These are phyloP conservation scores for Wallemia hederae DNA, from an alignment of 1,284 basidiomycete genomes.

Conservation along the genomic window DNA sequence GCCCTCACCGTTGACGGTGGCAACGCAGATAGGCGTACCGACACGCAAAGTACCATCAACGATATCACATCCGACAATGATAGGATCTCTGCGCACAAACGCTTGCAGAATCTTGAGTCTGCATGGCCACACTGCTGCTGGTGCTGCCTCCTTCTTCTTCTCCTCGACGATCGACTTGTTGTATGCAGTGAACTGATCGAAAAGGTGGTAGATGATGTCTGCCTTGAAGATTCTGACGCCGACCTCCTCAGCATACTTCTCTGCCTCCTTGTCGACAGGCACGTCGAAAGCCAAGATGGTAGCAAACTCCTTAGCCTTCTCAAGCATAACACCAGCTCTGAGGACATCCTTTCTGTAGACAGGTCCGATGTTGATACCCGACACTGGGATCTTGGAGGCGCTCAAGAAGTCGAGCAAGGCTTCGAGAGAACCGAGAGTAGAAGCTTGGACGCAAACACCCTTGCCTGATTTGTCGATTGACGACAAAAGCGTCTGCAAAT, in stretches of 20 bases:
- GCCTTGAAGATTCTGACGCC: constrained; percentile 83
- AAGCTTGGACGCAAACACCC: constrained; percentile 93
- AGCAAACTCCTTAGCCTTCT: constrained; percentile 82
- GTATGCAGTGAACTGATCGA: constrained; percentile 93
- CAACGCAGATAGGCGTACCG: constrained; percentile 84
- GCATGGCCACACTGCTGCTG: constrained; percentile 90
- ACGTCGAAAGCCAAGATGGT: constrained; percentile 96
- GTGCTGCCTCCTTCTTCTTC: constrained; percentile 72
- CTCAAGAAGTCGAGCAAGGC: constrained; percentile 89
- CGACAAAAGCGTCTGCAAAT: constrained; percentile 63
- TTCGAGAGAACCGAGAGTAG: constrained; percentile 88
- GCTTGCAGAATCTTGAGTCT: constrained; percentile 69
- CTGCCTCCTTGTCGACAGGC: constrained; percentile 60
- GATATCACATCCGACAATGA: constrained; percentile 92
- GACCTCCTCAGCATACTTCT: constrained; percentile 68
- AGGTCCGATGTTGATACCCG: constrained; percentile 91
- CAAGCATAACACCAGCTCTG: constrained; percentile 76
- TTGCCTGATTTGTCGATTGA: constrained; percentile 82
- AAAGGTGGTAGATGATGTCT: constrained; percentile 95
- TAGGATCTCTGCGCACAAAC: constrained; percentile 89
- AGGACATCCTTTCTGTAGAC: constrained; percentile 91
- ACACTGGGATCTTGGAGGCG: constrained; percentile 83
- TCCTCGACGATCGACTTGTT: constrained; percentile 74
- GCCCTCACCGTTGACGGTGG: constrained; percentile 57
- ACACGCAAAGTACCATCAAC: constrained; percentile 73